Conservation (phyloP, 1,139 yeast genomes). For the Pichia terricola region DNA sequence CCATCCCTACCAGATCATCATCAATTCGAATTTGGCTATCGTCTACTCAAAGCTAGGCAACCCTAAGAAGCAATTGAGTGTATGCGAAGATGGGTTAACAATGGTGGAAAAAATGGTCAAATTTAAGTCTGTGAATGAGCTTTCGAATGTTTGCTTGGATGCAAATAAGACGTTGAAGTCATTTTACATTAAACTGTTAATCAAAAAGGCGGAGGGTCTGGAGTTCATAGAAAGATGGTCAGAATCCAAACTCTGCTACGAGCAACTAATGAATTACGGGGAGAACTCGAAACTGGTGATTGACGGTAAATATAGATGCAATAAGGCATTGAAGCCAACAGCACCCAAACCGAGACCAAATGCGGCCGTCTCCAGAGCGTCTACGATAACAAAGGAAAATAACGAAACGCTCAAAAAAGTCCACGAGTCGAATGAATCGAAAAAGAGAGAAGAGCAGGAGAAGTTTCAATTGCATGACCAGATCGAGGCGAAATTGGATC, state of each 20-base stretch:
- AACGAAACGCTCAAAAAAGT: slow-evolving; percentile 8
- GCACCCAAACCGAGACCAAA: slow-evolving; percentile 8
- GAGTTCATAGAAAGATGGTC: slow-evolving; percentile 68
- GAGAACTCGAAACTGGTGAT: slow-evolving; percentile 52
- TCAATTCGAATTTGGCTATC: slow-evolving; percentile 69
- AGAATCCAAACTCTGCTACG: slow-evolving; percentile 56
- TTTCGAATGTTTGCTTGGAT: slow-evolving; percentile 29
- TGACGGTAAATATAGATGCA: slow-evolving; percentile 80
- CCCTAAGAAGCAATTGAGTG: slow-evolving; percentile 48
- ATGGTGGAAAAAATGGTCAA: slow-evolving; percentile 32
- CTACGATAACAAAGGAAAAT: background rate
- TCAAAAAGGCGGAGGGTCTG: slow-evolving; percentile 71
- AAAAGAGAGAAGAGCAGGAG: slow-evolving; percentile 45
- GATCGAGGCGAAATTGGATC: slow-evolving; percentile 43
- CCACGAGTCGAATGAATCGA: slow-evolving; percentile 35
- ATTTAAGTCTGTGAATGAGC: slow-evolving; percentile 21
- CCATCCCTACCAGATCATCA: slow-evolving; percentile 61
- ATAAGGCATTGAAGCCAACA: slow-evolving; percentile 48
- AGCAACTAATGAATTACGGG: slow-evolving; percentile 56
- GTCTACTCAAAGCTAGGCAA: slow-evolving; percentile 68
- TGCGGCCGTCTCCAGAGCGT: background rate
- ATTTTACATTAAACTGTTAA: slow-evolving; percentile 63
- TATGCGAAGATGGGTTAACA: slow-evolving; percentile 47
- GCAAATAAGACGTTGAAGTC: slow-evolving; percentile 52
- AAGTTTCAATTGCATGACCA: slow-evolving; percentile 50